A percentile compares a stretch with the other conserved stretches of the same genome.
Evolutionary conservation across 2,329 filamentous ascomycete genomes (phyloP).

Genomic region (Venturiaceae sp.): DNA sequence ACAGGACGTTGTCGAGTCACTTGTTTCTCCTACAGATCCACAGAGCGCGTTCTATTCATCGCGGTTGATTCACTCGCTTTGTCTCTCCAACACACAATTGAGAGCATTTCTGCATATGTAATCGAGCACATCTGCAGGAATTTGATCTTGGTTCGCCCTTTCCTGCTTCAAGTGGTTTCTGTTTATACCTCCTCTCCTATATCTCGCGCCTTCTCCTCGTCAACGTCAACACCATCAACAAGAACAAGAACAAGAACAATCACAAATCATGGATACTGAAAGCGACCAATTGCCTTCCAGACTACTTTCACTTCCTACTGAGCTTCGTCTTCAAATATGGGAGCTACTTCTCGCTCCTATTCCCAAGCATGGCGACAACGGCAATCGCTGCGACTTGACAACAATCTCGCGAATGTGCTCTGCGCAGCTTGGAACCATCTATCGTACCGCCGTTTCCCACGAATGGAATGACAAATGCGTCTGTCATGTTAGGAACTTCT

Average conservation of each 20-base stretch:
- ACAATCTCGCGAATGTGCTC: slow-evolving; percentile 5
- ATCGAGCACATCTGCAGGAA: too few relatives aligned
- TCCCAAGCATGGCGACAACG: background rate
- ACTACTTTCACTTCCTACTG: slow-evolving; percentile 3
- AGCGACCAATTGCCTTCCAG: background rate
- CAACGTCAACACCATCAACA: background rate
- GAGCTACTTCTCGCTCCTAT: slow-evolving; percentile 6
- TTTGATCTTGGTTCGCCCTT: background rate
- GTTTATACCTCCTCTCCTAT: background rate
- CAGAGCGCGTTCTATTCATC: too few relatives aligned
- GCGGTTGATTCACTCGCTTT: too few relatives aligned
- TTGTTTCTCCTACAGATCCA: too few relatives aligned
- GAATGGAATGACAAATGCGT: background rate
- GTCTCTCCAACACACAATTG: too few relatives aligned
- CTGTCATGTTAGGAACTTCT: background rate
- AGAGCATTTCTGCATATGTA: too few relatives aligned
- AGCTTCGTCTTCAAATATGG: slow-evolving; percentile 7
- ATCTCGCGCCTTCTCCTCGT: background rate
- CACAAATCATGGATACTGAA: background rate
- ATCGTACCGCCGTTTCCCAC: background rate
- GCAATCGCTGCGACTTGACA: background rate
- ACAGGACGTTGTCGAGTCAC: too few relatives aligned
- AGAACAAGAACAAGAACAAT: too few relatives aligned
- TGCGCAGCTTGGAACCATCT: background rate
- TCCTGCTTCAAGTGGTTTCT: background rate